A percentile compares a stretch with the other conserved stretches of the same genome.
Conservation (phyloP, 2,329 filamentous ascomycete species). For the Lachnellula cervina region DNA sequence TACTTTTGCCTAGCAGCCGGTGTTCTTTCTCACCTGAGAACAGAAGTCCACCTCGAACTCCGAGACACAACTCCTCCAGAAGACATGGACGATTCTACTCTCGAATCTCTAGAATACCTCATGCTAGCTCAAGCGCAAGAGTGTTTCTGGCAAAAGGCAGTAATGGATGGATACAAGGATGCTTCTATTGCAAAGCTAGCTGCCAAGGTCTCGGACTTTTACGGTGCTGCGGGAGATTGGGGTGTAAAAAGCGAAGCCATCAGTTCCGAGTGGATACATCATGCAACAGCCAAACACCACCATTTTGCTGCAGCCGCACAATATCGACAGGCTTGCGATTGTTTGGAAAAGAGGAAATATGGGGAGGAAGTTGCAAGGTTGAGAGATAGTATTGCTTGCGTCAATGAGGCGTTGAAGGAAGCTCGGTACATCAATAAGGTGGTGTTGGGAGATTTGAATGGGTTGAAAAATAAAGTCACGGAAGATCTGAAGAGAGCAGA, state of each 20-base stretch:
- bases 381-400: slow-evolving; percentile 74
- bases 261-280: slow-evolving; percentile 94
- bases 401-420: slow-evolving; percentile 83
- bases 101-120: slow-evolving; percentile 77
- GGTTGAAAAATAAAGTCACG: slow-evolving; percentile 73
- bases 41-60: slow-evolving; percentile 73
- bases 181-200: slow-evolving; percentile 87
- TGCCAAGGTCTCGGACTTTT: slow-evolving; percentile 85
- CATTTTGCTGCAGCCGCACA: slow-evolving; percentile 96
- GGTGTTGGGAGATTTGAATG: slow-evolving; percentile 77
- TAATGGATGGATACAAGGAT: slow-evolving; percentile 90
- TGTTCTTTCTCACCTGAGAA: slow-evolving; percentile 73
- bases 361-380: slow-evolving; percentile 91
- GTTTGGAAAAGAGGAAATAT: slow-evolving; percentile 87
- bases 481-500: slow-evolving; percentile 90
- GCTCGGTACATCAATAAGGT: slow-evolving; percentile 74
- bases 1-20: slow-evolving; percentile 88
- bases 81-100: slow-evolving; percentile 87
- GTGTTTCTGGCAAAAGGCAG: slow-evolving; percentile 97
- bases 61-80: slow-evolving; percentile 74
- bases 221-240: slow-evolving; percentile 76
- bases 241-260: slow-evolving; percentile 86
- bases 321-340: slow-evolving; percentile 84
- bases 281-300: slow-evolving; percentile 94
- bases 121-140: slow-evolving; percentile 92